Percentiles rank a stretch among this genome's conserved stretches.
Evolutionary conservation across 257 asterid species (phyloP).

Genomic region (Nicotiana tomentosiformis): DNA sequence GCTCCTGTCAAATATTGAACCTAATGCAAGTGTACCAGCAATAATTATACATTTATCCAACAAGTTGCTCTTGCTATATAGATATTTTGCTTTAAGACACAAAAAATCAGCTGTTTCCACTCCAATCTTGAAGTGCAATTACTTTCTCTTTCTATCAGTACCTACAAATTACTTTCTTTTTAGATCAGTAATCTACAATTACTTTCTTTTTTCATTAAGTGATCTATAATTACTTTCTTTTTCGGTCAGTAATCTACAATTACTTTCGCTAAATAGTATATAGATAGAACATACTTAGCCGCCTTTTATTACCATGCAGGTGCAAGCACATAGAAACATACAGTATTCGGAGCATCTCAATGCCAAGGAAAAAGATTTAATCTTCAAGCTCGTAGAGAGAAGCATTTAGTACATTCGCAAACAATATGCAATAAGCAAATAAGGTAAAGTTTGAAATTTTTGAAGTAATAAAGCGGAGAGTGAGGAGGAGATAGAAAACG

Average conservation of each 20-base stretch:
- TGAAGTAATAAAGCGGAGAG: background rate
- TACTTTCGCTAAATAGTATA: too few species aligned
- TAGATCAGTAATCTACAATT: background rate
- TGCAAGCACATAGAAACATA: background rate
- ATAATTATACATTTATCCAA: too few species aligned
- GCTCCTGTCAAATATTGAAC: too few species aligned
- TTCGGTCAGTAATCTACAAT: too few species aligned
- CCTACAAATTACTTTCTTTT: too few species aligned
- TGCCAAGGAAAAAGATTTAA: background rate
- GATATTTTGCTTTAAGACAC: background rate
- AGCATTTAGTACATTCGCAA: background rate
- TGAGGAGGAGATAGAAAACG: constrained; percentile 12
- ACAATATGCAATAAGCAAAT: constrained; percentile 4
- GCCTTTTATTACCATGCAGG: too few species aligned
- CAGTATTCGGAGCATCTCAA: background rate
- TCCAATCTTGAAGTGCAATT: background rate
- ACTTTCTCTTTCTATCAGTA: too few species aligned
- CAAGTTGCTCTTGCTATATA: too few species aligned
- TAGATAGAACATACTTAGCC: too few species aligned
- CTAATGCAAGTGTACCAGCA: too few species aligned
- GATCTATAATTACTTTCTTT: background rate
- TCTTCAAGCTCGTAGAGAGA: background rate
- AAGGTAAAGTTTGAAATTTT: background rate
- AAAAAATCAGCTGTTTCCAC: background rate
- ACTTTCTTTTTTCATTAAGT: background rate